These are phyloP conservation scores for Trichoderma erinaceum DNA, from an alignment of 495 filamentous ascomycete species.

Conservation along the genomic window DNA sequence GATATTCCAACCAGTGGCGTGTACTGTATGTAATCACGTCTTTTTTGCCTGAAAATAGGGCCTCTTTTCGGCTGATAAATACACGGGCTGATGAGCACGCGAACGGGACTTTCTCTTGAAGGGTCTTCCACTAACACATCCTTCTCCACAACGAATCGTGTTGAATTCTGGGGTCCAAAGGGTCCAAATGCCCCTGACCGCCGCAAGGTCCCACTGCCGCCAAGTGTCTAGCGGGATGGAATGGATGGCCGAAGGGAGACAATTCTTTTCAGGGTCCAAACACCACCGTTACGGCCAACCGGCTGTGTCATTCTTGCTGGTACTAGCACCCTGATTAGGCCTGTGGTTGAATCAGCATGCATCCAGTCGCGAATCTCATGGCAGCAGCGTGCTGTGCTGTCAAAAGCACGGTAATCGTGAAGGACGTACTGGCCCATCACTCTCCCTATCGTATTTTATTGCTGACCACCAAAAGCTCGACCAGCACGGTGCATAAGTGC, in stretches of 20 bases:
- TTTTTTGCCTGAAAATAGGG: not conserved
- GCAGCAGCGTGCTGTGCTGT: not conserved
- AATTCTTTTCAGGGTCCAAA: constrained; percentile 6
- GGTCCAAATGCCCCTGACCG: constrained; percentile 9
- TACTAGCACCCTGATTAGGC: no score
- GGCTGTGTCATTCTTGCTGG: not conserved
- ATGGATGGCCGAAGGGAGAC: not conserved
- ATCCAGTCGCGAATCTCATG: not conserved
- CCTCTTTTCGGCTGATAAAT: constrained; percentile 8
- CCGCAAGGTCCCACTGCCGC: not conserved
- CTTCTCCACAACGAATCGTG: not conserved
- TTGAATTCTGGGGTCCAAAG: constrained; percentile 9
- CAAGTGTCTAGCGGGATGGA: constrained; percentile 6
- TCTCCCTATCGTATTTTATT: not conserved
- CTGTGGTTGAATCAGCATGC: not conserved
- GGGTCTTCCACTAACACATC: not conserved
- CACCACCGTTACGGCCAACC: not conserved
- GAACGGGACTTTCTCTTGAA: not conserved
- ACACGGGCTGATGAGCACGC: not conserved
- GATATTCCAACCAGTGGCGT: not conserved
- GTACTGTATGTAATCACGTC: constrained; percentile 2
- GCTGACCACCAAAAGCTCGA: constrained; percentile 5
- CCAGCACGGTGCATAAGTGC: not conserved
- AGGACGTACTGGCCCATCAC: not conserved
- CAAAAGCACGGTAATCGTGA: not conserved